These are phyloP conservation scores for Apiospora pterosperma DNA, from an alignment of 2,329 filamentous ascomycete genomes.

Conservation along the genomic window DNA sequence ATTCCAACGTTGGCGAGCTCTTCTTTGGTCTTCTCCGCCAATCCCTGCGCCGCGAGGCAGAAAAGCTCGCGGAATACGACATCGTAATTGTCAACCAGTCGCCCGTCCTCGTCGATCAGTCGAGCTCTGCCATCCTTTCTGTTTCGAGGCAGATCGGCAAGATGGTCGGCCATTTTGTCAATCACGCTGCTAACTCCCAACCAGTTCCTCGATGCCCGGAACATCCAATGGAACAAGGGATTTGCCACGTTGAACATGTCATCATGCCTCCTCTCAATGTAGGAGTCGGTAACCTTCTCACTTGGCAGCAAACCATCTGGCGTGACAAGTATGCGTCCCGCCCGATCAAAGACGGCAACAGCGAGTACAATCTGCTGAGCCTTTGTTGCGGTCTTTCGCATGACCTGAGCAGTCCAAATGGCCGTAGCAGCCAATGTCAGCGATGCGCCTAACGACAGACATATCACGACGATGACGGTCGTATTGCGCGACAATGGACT, in stretches of 20 bases:
- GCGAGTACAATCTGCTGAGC: slow-evolving; percentile 59
- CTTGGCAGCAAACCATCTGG: slow-evolving; percentile 67
- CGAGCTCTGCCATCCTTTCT: slow-evolving; percentile 36
- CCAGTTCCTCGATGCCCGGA: slow-evolving; percentile 79
- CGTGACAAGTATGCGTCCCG: slow-evolving; percentile 65
- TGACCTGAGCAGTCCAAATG: slow-evolving; percentile 50
- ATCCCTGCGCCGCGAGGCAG: slow-evolving; percentile 71
- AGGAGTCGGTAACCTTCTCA: slow-evolving; percentile 75
- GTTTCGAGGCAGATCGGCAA: slow-evolving; percentile 47
- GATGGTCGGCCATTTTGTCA: slow-evolving; percentile 67
- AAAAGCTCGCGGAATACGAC: slow-evolving; percentile 79
- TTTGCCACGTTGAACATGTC: slow-evolving; percentile 76
- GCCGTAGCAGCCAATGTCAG: slow-evolving; percentile 54
- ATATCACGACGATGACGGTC: slow-evolving; percentile 71
- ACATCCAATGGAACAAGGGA: slow-evolving; percentile 84
- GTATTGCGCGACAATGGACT: slow-evolving; percentile 54
- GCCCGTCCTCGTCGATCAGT: slow-evolving; percentile 50
- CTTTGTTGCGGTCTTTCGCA: slow-evolving; percentile 51
- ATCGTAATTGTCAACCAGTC: slow-evolving; percentile 66
- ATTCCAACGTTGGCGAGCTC: slow-evolving; percentile 62
- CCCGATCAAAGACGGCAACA: slow-evolving; percentile 64
- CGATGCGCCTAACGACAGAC: slow-evolving; percentile 61
- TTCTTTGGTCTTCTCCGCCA: slow-evolving; percentile 65
- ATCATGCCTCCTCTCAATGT: slow-evolving; percentile 65
- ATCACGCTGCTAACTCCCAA: slow-evolving; percentile 63